These are phyloP conservation scores for Dothiorella sarmentorum DNA, from an alignment of 2,329 filamentous ascomycete genomes.

Conservation along the genomic window DNA sequence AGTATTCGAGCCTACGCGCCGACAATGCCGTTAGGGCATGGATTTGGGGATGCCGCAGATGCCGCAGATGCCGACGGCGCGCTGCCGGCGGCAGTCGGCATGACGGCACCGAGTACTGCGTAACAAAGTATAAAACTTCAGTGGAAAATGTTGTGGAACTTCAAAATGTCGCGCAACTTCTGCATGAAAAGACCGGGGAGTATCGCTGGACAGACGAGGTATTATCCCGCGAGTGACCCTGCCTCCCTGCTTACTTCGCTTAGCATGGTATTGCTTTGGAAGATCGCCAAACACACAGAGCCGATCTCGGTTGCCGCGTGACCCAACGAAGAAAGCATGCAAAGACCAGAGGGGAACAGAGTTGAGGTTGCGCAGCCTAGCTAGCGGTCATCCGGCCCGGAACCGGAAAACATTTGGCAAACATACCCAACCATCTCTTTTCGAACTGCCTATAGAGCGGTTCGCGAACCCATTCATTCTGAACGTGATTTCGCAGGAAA, in stretches of 20 bases:
- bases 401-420: no score
- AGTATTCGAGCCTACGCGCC: neutral
- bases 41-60: neutral
- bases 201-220: neutral
- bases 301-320: neutral
- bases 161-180: neutral
- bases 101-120: neutral
- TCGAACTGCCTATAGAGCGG: no score
- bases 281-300: neutral
- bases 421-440: no score
- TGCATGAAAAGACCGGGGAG: neutral
- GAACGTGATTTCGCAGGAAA: no score
- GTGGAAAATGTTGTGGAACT: neutral
- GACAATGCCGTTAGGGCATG: neutral
- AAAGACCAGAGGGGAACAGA: neutral
- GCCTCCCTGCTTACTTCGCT: neutral
- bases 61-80: slow-evolving; percentile 10
- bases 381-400: no score
- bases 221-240: no score
- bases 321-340: neutral
- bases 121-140: neutral
- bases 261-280: neutral
- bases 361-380: neutral
- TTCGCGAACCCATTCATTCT: no score
- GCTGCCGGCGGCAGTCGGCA: neutral